Evolutionary conservation across 768 basidiomycete species (phyloP), one percentile per base, ranked within the genome.

Genomic region (Thelephora aurantiotincta): DNA sequence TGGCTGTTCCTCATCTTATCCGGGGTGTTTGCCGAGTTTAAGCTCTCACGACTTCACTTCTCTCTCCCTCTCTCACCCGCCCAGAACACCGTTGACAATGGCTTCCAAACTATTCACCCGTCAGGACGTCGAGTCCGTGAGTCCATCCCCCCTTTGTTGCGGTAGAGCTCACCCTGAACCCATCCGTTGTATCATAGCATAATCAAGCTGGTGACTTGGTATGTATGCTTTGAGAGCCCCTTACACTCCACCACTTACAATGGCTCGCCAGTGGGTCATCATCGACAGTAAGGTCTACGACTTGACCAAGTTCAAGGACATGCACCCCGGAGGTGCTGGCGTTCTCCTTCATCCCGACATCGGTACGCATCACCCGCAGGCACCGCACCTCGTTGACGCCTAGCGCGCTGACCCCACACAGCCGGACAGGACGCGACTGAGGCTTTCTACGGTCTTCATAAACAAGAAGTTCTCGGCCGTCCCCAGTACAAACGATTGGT

Each of bases 361-460:
- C 43, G 86, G 86, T 81, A 49, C 49, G 80, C 60, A 12, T 26
- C 35, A 12, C 35, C 43, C 35, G 18, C 22, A 41, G 19, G 26
- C 20, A 55, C 9, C 26, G 35, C 23, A 6, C 42, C n/a, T 18
- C 13, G 7, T 37, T 35, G 19, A 9, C 14, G 5, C 13, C 22
- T 13, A 43, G 33, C 14, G 34, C 50, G 30, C 22, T 35, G 20
- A 48, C 22, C 48, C 33, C 48, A 18, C 44, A 44, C 50, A 82
- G 88, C 86, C 45, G 91, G 89, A 7, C 73, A 86, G 60, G 91
- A 96, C 55, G 82, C 82, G 1, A 94, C 91, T 0, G 82, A 89
- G 33, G 74, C 75, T 4, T 96, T 97, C 69, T 96, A 82, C 56
- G 77, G 84, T 46, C 78, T 97, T 35, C 93, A 98, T 60, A 75